Evolutionary conservation across 1,139 yeast genomes (phyloP).

Genomic region (Chernovozyma aurita): DNA sequence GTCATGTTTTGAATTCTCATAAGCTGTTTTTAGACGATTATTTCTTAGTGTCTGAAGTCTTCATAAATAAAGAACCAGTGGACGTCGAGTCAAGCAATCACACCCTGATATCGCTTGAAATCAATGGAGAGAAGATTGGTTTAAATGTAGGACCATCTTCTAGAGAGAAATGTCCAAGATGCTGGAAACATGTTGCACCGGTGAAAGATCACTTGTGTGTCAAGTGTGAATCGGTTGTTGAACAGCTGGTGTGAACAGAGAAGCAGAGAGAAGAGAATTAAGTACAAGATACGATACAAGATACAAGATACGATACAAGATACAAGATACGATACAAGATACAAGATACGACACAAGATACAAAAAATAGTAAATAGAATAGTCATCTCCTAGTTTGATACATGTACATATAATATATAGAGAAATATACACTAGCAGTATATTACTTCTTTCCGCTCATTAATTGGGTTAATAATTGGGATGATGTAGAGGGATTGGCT

Average conservation of each 20-base stretch:
- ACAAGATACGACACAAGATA: too few species aligned
- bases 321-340: too few species aligned
- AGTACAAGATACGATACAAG: too few species aligned
- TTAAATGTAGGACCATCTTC: slow-evolving; percentile 43
- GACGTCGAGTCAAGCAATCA: not conserved
- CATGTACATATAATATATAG: not conserved
- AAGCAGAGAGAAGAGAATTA: too few species aligned
- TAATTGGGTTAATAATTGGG: slow-evolving; percentile 65
- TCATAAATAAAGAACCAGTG: slow-evolving; percentile 20
- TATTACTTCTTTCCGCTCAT: slow-evolving; percentile 58
- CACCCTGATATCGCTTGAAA: not conserved
- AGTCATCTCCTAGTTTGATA: not conserved
- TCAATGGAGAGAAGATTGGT: slow-evolving; percentile 24
- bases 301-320: too few species aligned
- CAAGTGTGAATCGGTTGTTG: slow-evolving; percentile 51
- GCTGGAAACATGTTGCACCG: slow-evolving; percentile 76
- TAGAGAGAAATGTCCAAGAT: slow-evolving; percentile 75
- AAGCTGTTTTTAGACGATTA: slow-evolving; percentile 45
- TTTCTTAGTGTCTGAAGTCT: slow-evolving; percentile 61
- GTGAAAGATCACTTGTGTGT: slow-evolving; percentile 53
- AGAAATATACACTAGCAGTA: not conserved
- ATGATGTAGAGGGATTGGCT: slow-evolving; percentile 42
- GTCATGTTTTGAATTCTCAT: slow-evolving; percentile 20
- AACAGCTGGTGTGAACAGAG: too few species aligned
- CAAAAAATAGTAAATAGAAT: not conserved